These are phyloP conservation scores for Akanthomyces uredinophilus DNA, from an alignment of 2,329 filamentous ascomycete species.

Conservation along the genomic window DNA sequence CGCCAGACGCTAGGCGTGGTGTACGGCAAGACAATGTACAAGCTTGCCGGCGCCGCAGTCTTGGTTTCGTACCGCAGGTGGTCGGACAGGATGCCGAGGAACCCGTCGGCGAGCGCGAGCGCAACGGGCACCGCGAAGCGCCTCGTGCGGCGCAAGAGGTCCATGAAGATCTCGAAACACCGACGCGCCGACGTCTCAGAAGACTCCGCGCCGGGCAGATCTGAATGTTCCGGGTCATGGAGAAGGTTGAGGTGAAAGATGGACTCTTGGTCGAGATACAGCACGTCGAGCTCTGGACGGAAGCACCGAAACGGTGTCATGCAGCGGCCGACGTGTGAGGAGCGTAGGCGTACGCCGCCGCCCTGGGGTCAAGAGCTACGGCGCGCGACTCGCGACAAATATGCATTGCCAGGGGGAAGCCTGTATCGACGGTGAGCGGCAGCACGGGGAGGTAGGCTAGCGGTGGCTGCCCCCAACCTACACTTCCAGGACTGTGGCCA, in stretches of 20 bases:
- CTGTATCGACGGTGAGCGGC: conserved; percentile 6
- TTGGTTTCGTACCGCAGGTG: not conserved
- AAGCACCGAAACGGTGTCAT: not conserved
- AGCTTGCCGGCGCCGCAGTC: not conserved
- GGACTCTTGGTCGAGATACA: conserved; percentile 3
- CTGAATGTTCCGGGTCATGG: not conserved
- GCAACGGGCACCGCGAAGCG: not conserved
- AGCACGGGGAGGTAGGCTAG: not conserved
- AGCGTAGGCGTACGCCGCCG: not conserved
- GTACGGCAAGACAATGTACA: not conserved
- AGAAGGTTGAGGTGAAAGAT: not conserved
- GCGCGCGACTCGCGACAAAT: conserved; percentile 2
- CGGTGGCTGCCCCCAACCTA: not conserved
- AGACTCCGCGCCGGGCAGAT: not conserved
- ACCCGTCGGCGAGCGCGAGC: not conserved
- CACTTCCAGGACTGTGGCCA: not conserved
- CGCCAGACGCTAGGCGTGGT: not conserved
- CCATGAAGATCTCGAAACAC: not conserved
- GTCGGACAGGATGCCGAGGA: not conserved
- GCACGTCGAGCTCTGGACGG: conserved; percentile 1
- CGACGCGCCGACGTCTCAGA: not conserved
- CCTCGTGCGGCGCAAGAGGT: not conserved
- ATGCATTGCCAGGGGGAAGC: not conserved
- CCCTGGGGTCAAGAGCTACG: not conserved
- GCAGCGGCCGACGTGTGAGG: not conserved